These are phyloP conservation scores for Diplodia seriata DNA, from an alignment of 2,329 filamentous ascomycete species.

Conservation along the genomic window DNA sequence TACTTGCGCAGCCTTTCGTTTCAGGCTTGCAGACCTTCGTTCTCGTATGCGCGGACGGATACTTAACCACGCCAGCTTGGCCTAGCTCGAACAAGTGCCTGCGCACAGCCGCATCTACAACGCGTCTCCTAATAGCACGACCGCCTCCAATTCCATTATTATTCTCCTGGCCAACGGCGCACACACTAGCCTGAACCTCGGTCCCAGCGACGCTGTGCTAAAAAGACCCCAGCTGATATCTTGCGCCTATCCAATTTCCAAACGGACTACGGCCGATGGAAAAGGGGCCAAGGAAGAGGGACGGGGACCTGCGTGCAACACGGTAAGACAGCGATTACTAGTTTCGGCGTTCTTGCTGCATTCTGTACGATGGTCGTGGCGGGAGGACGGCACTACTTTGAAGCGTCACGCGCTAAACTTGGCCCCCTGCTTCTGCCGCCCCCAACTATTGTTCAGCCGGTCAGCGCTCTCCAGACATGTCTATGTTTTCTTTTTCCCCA, in stretches of 20 bases:
- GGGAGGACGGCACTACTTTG: conserved; percentile 12
- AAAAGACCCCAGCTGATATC: neutral
- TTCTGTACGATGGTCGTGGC: conserved; percentile 6
- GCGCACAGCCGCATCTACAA: conserved; percentile 3
- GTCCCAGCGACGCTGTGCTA: neutral
- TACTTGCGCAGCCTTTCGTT: conserved; percentile 11
- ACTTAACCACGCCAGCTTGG: neutral
- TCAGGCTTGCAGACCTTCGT: conserved; percentile 8
- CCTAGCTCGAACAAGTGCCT: conserved; percentile 9
- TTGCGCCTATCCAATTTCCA: conserved; percentile 1
- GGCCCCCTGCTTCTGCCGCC: neutral
- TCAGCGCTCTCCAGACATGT: conserved; percentile 4
- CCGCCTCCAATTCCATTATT: conserved; percentile 5
- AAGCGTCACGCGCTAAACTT: conserved; percentile 14
- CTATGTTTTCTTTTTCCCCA: neutral
- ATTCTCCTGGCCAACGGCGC: neutral
- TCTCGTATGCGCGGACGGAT: neutral
- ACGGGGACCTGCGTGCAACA: neutral
- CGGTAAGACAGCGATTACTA: conserved; percentile 14
- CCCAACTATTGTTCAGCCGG: neutral
- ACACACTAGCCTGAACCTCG: neutral
- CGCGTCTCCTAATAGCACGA: neutral
- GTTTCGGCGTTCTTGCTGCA: conserved; percentile 23
- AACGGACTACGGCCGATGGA: conserved; percentile 8
- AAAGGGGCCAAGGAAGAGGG: neutral